Conservation (phyloP, 805 yeast genomes). For the Schwanniomyces vanrijiae region DNA sequence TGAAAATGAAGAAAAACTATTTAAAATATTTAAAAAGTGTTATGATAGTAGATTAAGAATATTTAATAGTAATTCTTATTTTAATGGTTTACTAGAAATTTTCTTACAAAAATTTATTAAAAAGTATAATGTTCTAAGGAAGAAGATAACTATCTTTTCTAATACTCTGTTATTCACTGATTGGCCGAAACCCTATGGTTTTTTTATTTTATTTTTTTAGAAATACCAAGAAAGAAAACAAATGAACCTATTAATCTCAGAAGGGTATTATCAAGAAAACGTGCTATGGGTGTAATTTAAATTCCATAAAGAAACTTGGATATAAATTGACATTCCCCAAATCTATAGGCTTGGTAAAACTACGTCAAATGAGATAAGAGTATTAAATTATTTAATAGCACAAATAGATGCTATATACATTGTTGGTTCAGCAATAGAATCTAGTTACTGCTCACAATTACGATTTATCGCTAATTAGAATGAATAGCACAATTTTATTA, state of each 20-base stretch:
- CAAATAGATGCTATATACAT: conserved; percentile 51
- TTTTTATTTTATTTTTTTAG: not conserved
- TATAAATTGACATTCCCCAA: conserved; percentile 54
- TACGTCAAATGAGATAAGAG: conserved; percentile 47
- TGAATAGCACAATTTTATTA: conserved; percentile 58
- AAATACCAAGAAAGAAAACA: not conserved
- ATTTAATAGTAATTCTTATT: conserved; percentile 23
- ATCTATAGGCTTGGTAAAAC: conserved; percentile 54
- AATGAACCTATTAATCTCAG: conserved; percentile 26
- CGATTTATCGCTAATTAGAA: conserved; percentile 57
- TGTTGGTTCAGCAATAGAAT: conserved; percentile 63
- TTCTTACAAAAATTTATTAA: conserved; percentile 19
- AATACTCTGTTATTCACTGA: conserved; percentile 15
- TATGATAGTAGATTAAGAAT: conserved; percentile 24
- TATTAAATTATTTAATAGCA: conserved; percentile 51
- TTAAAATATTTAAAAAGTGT: conserved; percentile 23
- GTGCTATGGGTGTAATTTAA: conserved; percentile 45
- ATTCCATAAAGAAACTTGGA: conserved; percentile 47
- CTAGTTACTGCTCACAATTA: conserved; percentile 52
- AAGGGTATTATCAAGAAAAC: conserved; percentile 42
- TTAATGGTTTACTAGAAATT: conserved; percentile 19
- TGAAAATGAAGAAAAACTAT: conserved; percentile 26
- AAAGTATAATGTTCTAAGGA: conserved; percentile 20
- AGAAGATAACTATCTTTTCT: conserved; percentile 18
- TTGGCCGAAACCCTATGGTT: conserved; percentile 6